A percentile compares a stretch with the other conserved stretches of the same genome.
Conservation (phyloP, 2,329 filamentous ascomycete genomes). For the Calonectria fujianensis region DNA sequence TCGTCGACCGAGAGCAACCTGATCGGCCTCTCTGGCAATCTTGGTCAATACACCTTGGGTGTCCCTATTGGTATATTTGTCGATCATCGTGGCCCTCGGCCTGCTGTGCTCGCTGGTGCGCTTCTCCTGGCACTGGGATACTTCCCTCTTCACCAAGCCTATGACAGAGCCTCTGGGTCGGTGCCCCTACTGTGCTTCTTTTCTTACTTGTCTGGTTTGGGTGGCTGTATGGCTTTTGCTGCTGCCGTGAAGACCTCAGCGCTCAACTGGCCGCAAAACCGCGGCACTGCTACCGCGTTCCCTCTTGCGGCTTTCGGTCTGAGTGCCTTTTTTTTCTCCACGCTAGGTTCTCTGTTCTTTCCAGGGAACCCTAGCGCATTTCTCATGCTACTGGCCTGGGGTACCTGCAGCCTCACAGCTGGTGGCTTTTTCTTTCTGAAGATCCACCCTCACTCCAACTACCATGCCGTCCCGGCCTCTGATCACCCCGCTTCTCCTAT, state of each 20-base stretch:
- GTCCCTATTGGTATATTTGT: slow-evolving; percentile 93
- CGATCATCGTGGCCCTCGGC: slow-evolving; percentile 86
- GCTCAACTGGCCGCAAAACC: slow-evolving; percentile 91
- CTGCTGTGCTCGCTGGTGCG: slow-evolving; percentile 85
- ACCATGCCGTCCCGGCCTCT: slow-evolving; percentile 72
- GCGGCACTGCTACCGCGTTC: slow-evolving; percentile 95
- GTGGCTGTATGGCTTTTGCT: slow-evolving; percentile 93
- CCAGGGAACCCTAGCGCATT: slow-evolving; percentile 89
- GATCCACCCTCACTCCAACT: slow-evolving; percentile 78
- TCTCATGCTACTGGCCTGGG: slow-evolving; percentile 85
- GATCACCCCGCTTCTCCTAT: slow-evolving; percentile 44
- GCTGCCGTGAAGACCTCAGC: slow-evolving; percentile 91
- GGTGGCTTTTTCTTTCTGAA: slow-evolving; percentile 89
- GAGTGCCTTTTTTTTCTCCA: slow-evolving; percentile 97
- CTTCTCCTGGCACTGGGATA: slow-evolving; percentile 86
- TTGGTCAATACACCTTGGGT: slow-evolving; percentile 95
- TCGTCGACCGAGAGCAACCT: slow-evolving; percentile 95
- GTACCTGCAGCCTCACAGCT: slow-evolving; percentile 85
- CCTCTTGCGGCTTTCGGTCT: slow-evolving; percentile 94
- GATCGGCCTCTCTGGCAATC: slow-evolving; percentile 88
- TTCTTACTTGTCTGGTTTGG: slow-evolving; percentile 89
- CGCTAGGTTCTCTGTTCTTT: slow-evolving; percentile 84
- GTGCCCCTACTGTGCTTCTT: slow-evolving; percentile 83
- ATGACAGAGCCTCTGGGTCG: slow-evolving; percentile 79
- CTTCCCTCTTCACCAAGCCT: slow-evolving; percentile 88